These are phyloP conservation scores for Pythium pyrilobum DNA, from an alignment of 352 stramenopile genomes.

Conservation along the genomic window DNA sequence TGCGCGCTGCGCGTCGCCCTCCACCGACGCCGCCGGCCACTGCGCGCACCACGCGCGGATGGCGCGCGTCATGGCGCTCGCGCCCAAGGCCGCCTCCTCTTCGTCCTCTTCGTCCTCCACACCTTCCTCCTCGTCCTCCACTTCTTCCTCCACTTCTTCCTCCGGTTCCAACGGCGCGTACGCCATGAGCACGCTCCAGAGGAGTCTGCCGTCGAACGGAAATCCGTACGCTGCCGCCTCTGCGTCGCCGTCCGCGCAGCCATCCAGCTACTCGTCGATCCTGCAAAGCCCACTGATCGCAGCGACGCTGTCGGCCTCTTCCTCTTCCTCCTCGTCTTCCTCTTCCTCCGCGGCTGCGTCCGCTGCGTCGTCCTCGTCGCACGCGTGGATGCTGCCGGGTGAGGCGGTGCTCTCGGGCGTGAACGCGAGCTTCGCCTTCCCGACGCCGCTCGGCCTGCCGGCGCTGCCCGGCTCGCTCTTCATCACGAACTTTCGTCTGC, in stretches of 20 bases:
- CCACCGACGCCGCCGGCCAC: constrained; percentile 32
- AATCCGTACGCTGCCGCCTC: background rate
- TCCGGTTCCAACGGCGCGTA: background rate
- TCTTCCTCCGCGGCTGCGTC: background rate
- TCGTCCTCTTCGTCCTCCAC: background rate
- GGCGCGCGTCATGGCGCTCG: constrained; percentile 72
- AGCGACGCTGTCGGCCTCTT: constrained; percentile 1
- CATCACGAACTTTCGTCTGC: constrained; percentile 65
- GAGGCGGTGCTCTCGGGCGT: constrained; percentile 40
- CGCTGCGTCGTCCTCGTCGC: background rate
- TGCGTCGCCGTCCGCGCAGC: background rate
- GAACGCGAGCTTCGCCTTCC: constrained; percentile 54
- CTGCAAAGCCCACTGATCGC: constrained; percentile 18
- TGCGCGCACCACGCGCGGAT: constrained; percentile 80
- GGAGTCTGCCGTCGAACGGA: background rate
- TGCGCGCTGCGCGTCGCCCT: constrained; percentile 47
- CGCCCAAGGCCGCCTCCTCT: constrained; percentile 39
- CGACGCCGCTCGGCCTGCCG: constrained; percentile 30
- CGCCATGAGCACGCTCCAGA: constrained; percentile 6
- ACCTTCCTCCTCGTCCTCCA: constrained; percentile 2
- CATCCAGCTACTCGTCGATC: constrained; percentile 11
- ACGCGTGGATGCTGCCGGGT: constrained; percentile 28
- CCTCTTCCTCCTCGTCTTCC: background rate
- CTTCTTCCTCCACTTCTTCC: background rate
- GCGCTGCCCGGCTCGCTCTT: constrained; percentile 50